phyloP scores from a whole-genome alignment of 1,139 yeast genomes.

The Saccharomyces hybrid region DNA sequence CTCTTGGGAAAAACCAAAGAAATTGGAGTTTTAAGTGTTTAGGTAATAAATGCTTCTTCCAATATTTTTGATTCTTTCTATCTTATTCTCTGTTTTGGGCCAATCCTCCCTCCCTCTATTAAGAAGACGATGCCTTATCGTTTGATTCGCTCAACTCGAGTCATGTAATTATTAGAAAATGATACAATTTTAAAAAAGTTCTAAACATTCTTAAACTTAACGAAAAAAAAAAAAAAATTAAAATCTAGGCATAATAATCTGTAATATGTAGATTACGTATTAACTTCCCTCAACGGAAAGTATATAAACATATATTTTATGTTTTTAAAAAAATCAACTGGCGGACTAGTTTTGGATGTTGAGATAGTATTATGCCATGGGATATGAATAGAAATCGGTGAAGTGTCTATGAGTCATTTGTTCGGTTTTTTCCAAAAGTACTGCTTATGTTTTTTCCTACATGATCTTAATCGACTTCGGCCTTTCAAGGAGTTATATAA shows the following conservation, averaged over 20 bases:
- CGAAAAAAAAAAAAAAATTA: neutral
- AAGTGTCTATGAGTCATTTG: constrained; percentile 6
- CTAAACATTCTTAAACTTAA: neutral
- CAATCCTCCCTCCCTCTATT: neutral
- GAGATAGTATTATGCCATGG: neutral
- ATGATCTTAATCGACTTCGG: constrained; percentile 63
- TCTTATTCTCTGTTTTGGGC: neutral
- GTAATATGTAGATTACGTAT: constrained; percentile 5
- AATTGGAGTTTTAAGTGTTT: too few relatives aligned
- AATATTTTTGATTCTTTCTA: neutral
- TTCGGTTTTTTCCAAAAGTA: constrained; percentile 71
- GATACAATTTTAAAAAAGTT: neutral
- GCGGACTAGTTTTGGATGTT: neutral
- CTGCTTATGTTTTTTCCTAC: constrained; percentile 87
- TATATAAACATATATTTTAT: neutral
- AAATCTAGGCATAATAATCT: constrained; percentile 1
- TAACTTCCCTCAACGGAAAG: constrained; percentile 13
- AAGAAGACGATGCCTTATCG: constrained; percentile 3
- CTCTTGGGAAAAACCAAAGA: too few relatives aligned
- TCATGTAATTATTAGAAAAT: constrained; percentile 8
- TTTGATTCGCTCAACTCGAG: constrained; percentile 18
- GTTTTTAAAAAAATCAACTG: neutral
- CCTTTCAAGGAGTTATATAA: constrained; percentile 72
- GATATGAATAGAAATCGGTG: neutral
- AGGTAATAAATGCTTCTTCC: neutral